Conservation (phyloP, 176 grass and related monocot species). For the Bothriochloa decipiens region DNA sequence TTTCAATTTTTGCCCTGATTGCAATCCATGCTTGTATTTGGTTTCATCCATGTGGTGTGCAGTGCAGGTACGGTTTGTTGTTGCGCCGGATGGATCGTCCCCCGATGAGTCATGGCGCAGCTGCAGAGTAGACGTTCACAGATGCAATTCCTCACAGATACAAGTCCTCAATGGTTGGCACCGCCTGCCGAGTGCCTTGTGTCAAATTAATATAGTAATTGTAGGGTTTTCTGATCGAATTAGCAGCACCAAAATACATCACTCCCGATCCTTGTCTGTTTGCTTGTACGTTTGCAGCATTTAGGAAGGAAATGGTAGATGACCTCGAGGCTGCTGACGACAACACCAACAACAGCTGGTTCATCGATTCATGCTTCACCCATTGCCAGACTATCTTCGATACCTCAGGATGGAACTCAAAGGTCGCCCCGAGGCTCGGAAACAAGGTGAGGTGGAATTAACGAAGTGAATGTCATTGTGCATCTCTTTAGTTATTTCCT, state of each 20-base stretch:
- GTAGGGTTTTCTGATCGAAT: background rate
- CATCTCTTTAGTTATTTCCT: background rate
- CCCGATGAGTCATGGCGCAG: slow-evolving; percentile 39
- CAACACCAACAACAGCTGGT: slow-evolving; percentile 46
- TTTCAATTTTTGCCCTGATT: background rate
- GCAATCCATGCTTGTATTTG: background rate
- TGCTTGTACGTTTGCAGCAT: slow-evolving; percentile 20
- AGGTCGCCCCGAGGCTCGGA: slow-evolving; percentile 44
- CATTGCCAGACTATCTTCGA: slow-evolving; percentile 64
- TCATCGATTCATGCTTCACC: slow-evolving; percentile 72
- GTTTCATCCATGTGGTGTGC: background rate
- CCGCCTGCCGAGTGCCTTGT: background rate
- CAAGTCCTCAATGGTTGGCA: slow-evolving; percentile 42
- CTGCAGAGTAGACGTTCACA: slow-evolving; percentile 53
- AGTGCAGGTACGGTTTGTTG: slow-evolving; percentile 38
- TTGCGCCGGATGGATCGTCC: slow-evolving; percentile 43
- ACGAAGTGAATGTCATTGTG: background rate
- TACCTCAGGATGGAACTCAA: slow-evolving; percentile 48
- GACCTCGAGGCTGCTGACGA: slow-evolving; percentile 31
- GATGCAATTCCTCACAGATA: slow-evolving; percentile 52
- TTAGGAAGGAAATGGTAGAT: slow-evolving; percentile 45
- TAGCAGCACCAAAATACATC: background rate
- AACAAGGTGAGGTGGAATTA: slow-evolving; percentile 44
- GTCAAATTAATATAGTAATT: background rate
- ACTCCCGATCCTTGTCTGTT: background rate